A percentile compares a stretch with the other conserved stretches of the same genome.
These are phyloP conservation scores for Leccinum incarnatum DNA, from an alignment of 768 basidiomycete genomes.

Conservation along the genomic window DNA sequence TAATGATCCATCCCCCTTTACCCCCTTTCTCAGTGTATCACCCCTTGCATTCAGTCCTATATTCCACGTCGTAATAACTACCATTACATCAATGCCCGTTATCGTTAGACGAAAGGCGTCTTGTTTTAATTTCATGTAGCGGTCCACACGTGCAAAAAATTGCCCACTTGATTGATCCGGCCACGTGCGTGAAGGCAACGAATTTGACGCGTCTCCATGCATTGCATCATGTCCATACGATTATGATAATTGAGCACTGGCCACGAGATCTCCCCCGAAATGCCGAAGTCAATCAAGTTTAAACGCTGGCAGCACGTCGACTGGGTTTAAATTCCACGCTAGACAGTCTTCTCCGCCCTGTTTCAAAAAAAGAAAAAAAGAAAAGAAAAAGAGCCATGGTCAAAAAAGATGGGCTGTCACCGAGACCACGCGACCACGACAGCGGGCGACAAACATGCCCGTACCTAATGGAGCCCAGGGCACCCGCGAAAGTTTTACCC, in stretches of 20 bases:
- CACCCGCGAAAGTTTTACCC: conserved; percentile 26
- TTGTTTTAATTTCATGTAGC: conserved; percentile 13
- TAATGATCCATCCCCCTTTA: conserved; percentile 15
- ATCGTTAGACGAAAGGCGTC: conserved; percentile 15
- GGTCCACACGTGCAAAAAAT: conserved; percentile 11
- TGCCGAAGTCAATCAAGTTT: conserved; percentile 24
- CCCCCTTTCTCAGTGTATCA: conserved; percentile 17
- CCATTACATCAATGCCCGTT: conserved; percentile 16
- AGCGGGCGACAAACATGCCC: conserved; percentile 9
- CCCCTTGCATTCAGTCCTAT: conserved; percentile 16
- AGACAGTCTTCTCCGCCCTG: conserved; percentile 16
- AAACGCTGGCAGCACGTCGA: conserved; percentile 20
- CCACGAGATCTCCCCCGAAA: conserved; percentile 4
- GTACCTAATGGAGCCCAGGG: conserved; percentile 6
- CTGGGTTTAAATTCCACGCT: conserved; percentile 16
- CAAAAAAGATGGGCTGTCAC: background rate
- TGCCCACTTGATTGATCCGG: conserved; percentile 20
- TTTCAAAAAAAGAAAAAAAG: conserved; percentile 13
- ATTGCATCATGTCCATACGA: background rate
- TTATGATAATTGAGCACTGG: background rate
- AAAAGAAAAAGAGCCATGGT: background rate
- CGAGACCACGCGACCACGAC: conserved; percentile 18
- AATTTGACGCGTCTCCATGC: conserved; percentile 20
- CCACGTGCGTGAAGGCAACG: conserved; percentile 8
- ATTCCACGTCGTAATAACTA: conserved; percentile 24